Evolutionary conservation across 1,284 basidiomycete species (phyloP), one percentile per base, ranked within the genome.

Genomic region (Flammula alnicola): DNA sequence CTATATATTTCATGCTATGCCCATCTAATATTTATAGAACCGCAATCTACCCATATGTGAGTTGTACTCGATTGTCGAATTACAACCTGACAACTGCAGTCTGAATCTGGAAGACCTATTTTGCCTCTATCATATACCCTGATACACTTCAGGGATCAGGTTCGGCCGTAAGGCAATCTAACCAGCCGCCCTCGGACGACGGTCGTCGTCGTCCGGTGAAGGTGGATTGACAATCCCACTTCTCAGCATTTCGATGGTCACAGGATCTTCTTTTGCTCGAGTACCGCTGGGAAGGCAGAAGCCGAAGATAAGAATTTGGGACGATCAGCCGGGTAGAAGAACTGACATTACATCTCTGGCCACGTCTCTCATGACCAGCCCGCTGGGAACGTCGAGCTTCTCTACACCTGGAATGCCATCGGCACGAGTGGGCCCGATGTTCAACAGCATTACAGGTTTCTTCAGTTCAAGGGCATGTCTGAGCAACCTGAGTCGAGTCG

Each of bases 391-490:
- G 55, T 94, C 86, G 55, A 96, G 79, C 68, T 92, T 91, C 55
- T 89, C 83, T 37, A 95, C 71, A 3, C 79, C 85, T 1, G 69
- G 66, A n/a, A 91, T 63, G n/a, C 69, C 73, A 65, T 96, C 93
- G 1, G 87, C 93, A 31, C 94, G 80, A 1, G 90, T 88, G 1
- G 93, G 93, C 1, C 95, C 95, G 11, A 93, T 71, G 53, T 95
- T 95, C 37, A 97, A 72, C 52, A 95, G 75, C 45, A 95, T 70
- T 3, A 93, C 84, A 0, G 85, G 86, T 66, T 94, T 95, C 20
- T 78, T 74, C 9, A 83, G 72, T 49, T 91, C 83, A 8, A 88
- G 64, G 1, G 94, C 92, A 57, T 84, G 86, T 65, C 88, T 93
- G 42, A 95, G 74, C n/a, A 96, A 70, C 56, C 89, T 88, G 25